Base-by-base conservation (phyloP, 2,329 filamentous ascomycete genomes). In the Hortaea werneckii region DNA sequence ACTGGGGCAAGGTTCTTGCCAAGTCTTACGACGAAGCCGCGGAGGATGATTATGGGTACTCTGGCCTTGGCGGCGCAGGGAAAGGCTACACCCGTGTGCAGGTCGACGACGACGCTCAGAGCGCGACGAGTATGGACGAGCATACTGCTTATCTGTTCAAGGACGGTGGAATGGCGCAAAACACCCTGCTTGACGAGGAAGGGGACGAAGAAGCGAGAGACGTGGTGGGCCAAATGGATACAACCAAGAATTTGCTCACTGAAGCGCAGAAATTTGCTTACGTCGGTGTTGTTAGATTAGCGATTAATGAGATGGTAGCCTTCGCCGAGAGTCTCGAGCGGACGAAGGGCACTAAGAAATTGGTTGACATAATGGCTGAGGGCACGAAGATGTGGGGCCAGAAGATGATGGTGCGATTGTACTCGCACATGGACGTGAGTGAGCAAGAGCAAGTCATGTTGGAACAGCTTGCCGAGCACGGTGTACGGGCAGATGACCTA, bases 101-200 rank as follows among this genome's bases (percentile, higher is more conserved):
- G 51, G 77, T 95, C 57, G 92, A 98, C 57, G 92, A 98, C 53
- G 92, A 98, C 65, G 89, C 83, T 10, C 80, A 94, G 63, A 95
- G 89, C 28, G 85, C 85, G 41, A 98, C 88, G 3, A 96, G 90
- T 68, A 80, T 98, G 80, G 92, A 98, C 62, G 92, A 98, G 47
- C 90, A 96, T 59, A 98, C 92, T 0, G 82, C 88, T 46, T 98
- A 98, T 63, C 75, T 98, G 3, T 98, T 98, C 72, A 90, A 87
- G 54, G 82, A 87, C 49, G 32, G 32, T 9, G n/a, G 9, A 35
- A 67, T 74, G 69, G 58, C 77, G 35, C 54, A 75, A 20, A 82
- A 81, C 2, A 75, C 77, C 7, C 70, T 77, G 5, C 58, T 72
- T 34, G 78, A 82, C 34, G 63, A 82, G 29, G 63, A 69, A n/a